Evolutionary conservation across 1,284 basidiomycete species (phyloP), one percentile per base, ranked within the genome.

Genomic region (Ustilago xerochloae): DNA sequence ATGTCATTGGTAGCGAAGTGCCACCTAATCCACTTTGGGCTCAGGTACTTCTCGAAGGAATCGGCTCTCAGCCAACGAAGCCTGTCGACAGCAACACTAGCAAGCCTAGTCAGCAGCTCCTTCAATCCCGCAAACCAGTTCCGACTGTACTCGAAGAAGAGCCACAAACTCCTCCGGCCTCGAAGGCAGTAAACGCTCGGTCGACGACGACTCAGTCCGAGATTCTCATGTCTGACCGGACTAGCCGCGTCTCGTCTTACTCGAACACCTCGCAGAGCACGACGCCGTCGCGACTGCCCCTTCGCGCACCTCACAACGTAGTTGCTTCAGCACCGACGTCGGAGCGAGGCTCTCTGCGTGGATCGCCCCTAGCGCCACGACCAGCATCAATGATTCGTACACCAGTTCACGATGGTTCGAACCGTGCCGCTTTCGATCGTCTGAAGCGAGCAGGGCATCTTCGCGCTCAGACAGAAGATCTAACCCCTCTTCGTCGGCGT

Each of bases 1-100:
- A 73, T 32, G 63, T 82, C 18, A 55, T 83, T 16, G 50, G 56
- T 4, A 74, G 63, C 53, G 65, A 76, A 38, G 66, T 78, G 12
- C 73, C 75, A 2, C 58, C 75, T 24, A 78, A 79, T 20, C 81
- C 81, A 18, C 59, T 77, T 12, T 84, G 82, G 82, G 80, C 82
- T 4, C 67, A 75, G 46, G 59, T 54, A 13, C 51, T 71, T 18
- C 32, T 75, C 28, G 73, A 75, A 35, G 52, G 39, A 1, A 61
- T 60, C 15, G 46, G 54, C 29, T 50, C 39, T 7, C 24, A 50
- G 39, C 12, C 55, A 1, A 24, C 43, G 2, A 29, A n/a, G 30
- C 35, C 13, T 10, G 46, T 22, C 13, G 38, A 63, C 15, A 54
- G 30, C 20, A 50, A 13, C 22, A 35, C 24, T 4, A 41, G 46